Evolutionary conservation across 768 basidiomycete species (phyloP).

Genomic region (Hygrocybe coccinea): DNA sequence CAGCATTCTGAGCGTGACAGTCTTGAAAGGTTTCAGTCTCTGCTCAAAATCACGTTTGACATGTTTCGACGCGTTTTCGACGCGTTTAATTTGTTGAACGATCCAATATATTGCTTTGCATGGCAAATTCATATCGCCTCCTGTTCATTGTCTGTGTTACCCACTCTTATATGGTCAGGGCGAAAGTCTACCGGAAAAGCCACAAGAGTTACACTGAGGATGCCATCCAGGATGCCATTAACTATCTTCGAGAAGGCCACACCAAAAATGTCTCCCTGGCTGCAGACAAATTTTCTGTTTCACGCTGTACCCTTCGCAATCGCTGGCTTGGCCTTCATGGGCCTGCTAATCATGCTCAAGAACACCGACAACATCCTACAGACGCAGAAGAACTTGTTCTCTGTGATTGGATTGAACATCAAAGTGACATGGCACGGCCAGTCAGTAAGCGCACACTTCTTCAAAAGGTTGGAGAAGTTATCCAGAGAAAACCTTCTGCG

Average conservation of each 20-base stretch:
- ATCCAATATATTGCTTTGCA: too few relatives aligned
- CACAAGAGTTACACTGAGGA: not conserved
- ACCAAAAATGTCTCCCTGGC: not conserved
- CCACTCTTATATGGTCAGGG: too few relatives aligned
- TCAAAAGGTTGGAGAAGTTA: not conserved
- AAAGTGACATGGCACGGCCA: constrained; percentile 6
- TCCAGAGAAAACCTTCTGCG: not conserved
- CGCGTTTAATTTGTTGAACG: too few relatives aligned
- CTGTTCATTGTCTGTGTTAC: too few relatives aligned
- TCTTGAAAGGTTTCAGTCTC: too few relatives aligned
- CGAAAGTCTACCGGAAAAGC: too few relatives aligned
- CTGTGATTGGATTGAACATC: not conserved
- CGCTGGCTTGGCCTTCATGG: not conserved
- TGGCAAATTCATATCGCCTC: too few relatives aligned
- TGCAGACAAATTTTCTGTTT: not conserved
- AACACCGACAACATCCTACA: constrained; percentile 6
- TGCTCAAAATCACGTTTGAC: too few relatives aligned
- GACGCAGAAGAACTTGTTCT: constrained; percentile 6
- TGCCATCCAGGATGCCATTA: not conserved
- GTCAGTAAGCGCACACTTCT: not conserved
- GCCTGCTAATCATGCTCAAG: not conserved
- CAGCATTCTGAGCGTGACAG: too few relatives aligned
- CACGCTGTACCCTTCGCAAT: not conserved
- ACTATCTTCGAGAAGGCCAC: not conserved
- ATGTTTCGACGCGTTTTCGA: too few relatives aligned